A percentile compares a stretch with the other conserved stretches of the same genome.
phyloP scores from a whole-genome alignment of 1,284 basidiomycete genomes.

The Melampsora americana region DNA sequence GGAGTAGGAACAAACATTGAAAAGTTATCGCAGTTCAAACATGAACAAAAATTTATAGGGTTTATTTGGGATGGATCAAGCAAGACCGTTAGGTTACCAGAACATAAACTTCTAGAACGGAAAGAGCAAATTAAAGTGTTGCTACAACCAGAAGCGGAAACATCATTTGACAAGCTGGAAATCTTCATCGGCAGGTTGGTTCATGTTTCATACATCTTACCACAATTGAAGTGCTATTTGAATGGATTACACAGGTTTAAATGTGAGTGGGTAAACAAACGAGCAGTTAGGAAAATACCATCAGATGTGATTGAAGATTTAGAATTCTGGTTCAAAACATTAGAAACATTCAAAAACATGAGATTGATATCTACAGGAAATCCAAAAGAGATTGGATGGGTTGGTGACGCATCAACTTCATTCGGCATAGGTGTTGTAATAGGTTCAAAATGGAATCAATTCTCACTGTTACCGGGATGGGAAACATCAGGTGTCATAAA shows the following conservation, averaged over 20 bases:
- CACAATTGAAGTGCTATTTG: neutral
- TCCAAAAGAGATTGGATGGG: neutral
- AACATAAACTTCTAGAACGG: neutral
- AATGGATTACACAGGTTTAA: too few species aligned
- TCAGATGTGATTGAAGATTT: neutral
- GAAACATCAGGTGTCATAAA: neutral
- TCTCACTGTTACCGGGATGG: neutral
- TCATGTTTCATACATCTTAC: conserved; percentile 8
- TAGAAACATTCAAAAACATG: neutral
- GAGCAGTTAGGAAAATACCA: neutral
- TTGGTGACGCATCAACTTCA: conserved; percentile 18
- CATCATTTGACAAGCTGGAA: neutral
- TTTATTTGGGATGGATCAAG: neutral
- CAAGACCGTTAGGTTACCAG: neutral
- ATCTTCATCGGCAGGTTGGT: neutral
- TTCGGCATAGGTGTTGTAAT: neutral
- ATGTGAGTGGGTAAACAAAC: neutral
- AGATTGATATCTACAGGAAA: neutral
- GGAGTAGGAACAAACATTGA: neutral
- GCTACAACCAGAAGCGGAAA: neutral
- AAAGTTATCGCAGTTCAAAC: neutral
- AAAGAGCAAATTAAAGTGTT: neutral
- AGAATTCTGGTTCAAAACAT: neutral
- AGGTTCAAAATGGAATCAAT: neutral
- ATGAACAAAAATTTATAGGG: too few species aligned